Evolutionary conservation across 805 yeast genomes (phyloP).

Genomic region (Scheffersomyces lignosus): DNA sequence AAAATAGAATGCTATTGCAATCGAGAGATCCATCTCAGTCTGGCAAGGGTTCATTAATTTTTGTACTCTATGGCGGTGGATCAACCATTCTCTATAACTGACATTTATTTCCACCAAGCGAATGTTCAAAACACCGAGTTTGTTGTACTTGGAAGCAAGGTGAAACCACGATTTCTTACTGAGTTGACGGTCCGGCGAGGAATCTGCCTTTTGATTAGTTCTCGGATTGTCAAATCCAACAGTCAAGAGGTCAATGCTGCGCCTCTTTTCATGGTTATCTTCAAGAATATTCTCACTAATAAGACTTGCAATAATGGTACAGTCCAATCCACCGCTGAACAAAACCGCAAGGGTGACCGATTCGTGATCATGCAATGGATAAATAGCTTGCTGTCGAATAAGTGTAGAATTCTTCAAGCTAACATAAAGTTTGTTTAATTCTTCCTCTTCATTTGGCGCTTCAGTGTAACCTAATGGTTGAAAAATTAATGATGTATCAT

Average conservation of each 20-base stretch:
- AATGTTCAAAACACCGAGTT: constrained; percentile 31
- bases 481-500: neutral
- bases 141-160: constrained; percentile 45
- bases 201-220: constrained; percentile 53
- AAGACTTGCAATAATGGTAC: constrained; percentile 73
- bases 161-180: constrained; percentile 63
- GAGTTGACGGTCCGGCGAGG: constrained; percentile 85
- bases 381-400: constrained; percentile 58
- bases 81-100: constrained; percentile 62
- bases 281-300: constrained; percentile 25
- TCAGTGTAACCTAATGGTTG: neutral
- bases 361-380: constrained; percentile 47
- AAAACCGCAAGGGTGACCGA: constrained; percentile 52
- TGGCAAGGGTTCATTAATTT: constrained; percentile 76
- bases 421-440: constrained; percentile 13
- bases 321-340: constrained; percentile 95
- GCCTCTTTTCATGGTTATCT: constrained; percentile 7
- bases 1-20: constrained; percentile 93
- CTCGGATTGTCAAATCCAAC: constrained; percentile 94
- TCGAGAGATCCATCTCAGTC: constrained; percentile 94
- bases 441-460: neutral
- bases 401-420: constrained; percentile 40
- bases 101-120: constrained; percentile 72
- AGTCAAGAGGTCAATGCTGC: constrained; percentile 70
- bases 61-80: constrained; percentile 51